phyloP scores from a whole-genome alignment of 129 eudicot genomes.

The Chrysanthemum seticuspe region DNA sequence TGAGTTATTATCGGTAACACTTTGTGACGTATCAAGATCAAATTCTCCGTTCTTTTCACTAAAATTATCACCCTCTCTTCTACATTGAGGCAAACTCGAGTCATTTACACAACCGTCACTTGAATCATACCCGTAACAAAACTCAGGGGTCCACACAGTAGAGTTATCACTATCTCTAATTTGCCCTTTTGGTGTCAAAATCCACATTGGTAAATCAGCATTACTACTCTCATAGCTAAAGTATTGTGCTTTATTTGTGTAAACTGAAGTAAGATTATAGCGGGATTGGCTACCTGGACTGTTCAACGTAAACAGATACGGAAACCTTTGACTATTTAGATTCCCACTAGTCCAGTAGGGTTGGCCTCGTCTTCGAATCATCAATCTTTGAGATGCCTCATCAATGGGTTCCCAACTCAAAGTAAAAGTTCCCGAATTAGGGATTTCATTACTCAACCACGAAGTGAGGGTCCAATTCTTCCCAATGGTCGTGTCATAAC shows the following conservation, averaged over 20 bases:
- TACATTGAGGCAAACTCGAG: conserved; percentile 27
- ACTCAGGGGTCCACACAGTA: conserved; percentile 9
- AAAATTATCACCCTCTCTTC: conserved; percentile 8
- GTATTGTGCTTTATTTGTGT: conserved; percentile 30
- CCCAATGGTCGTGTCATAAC: neutral
- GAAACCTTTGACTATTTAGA: conserved; percentile 8
- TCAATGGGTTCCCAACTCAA: conserved; percentile 28
- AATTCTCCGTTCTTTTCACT: conserved; percentile 14
- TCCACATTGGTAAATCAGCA: conserved; percentile 2
- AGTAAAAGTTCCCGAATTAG: conserved; percentile 22
- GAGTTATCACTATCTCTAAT: neutral
- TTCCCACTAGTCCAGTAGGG: conserved; percentile 30
- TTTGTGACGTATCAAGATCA: neutral
- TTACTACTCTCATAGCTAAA: conserved; percentile 2
- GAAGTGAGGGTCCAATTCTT: conserved; percentile 34
- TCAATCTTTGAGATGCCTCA: conserved; percentile 5
- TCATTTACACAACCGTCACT: conserved; percentile 21
- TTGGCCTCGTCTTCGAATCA: conserved; percentile 19
- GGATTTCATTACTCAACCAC: conserved; percentile 17
- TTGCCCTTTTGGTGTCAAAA: conserved; percentile 24
- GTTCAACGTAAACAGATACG: neutral
- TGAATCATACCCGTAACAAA: conserved; percentile 30
- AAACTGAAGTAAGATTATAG: conserved; percentile 23
- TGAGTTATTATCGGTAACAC: conserved; percentile 12
- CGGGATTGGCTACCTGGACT: neutral